Evolutionary conservation across 371 early-diverging fungal genomes (phyloP), one percentile per base, ranked within the genome.

Genomic region (Smittium culicis): DNA sequence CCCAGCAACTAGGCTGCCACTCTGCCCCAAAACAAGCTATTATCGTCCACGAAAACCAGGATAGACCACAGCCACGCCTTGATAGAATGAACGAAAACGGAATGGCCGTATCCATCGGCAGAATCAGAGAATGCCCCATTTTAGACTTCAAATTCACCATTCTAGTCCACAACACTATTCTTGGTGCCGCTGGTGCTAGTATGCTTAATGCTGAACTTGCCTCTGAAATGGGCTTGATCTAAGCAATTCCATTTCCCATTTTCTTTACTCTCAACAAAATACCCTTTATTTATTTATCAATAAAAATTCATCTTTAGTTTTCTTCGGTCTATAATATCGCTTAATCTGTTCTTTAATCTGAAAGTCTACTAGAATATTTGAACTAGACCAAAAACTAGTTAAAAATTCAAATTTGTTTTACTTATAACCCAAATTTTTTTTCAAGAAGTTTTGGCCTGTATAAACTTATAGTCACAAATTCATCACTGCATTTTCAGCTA

Each of bases 151-250:
- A 90, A 79, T 88, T 97, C 68, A 86, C 88, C 27, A 74, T 93
- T 35, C 81, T 97, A 34, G 86, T 88, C 54, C 98, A 97, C 78
- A 97, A 97, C 79, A 97, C 97, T 54, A 83, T 97, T 57, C 81
- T 97, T 58, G 97, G 97, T 60, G 98, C 98, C 34, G 98, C 98
- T 14, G 96, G 96, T 61, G 89, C 91, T 69, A 85, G 89, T 66
- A 89, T 97, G 55, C 79, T 95, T 69, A 92, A 96, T 71, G 98
- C 98, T n/a, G 96, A 97, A 77, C 80, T 93, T 32, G 91, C 92
- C 31, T 81, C 86, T 65, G 86, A 87, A 72, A 88, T 86, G 80
- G 90, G 88, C 3, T 78, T 87, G 55, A 72, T 86, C 32, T 80
- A 79, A 71, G 1, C 62, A 11, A 45, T 45, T 20, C 20, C 11